Evolutionary conservation across 768 basidiomycete species (phyloP).

Genomic region (Podaxis sp.): DNA sequence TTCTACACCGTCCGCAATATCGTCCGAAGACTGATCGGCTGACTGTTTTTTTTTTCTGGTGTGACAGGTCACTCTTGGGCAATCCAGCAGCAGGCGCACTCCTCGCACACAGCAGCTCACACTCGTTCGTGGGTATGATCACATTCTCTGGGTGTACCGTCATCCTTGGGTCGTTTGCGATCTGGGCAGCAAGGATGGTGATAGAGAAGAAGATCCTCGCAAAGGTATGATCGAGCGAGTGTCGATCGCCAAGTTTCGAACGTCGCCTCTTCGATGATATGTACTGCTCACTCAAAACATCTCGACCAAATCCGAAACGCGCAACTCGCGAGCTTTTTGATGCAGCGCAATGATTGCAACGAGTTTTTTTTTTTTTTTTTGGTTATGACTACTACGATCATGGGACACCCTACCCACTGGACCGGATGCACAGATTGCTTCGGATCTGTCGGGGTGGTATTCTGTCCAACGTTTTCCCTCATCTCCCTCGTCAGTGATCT

Average conservation of each 20-base stretch:
- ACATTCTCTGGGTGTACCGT: slow-evolving; percentile 56
- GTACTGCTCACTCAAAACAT: no score
- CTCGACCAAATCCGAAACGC: no score
- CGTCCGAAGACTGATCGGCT: not conserved
- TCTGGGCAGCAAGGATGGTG: slow-evolving; percentile 45
- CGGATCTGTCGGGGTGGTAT: no score
- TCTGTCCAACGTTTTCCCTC: no score
- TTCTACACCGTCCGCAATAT: not conserved
- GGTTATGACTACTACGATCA: no score
- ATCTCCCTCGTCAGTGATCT: no score
- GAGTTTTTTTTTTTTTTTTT: no score
- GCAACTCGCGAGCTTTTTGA: no score
- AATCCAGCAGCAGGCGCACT: slow-evolving; percentile 62
- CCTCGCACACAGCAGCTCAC: slow-evolving; percentile 35
- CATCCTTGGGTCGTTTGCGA: slow-evolving; percentile 53
- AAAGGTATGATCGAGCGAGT: not conserved
- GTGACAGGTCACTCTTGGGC: slow-evolving; percentile 54
- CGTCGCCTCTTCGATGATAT: no score
- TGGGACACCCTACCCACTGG: no score
- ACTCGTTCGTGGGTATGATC: slow-evolving; percentile 48
- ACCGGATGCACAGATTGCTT: no score
- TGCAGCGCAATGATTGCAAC: no score
- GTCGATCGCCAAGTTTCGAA: not conserved
- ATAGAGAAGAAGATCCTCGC: slow-evolving; percentile 39
- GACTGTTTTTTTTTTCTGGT: not conserved